phyloP scores from a whole-genome alignment of 192 early-diverging fungal species.

The Coemansia sp. region DNA sequence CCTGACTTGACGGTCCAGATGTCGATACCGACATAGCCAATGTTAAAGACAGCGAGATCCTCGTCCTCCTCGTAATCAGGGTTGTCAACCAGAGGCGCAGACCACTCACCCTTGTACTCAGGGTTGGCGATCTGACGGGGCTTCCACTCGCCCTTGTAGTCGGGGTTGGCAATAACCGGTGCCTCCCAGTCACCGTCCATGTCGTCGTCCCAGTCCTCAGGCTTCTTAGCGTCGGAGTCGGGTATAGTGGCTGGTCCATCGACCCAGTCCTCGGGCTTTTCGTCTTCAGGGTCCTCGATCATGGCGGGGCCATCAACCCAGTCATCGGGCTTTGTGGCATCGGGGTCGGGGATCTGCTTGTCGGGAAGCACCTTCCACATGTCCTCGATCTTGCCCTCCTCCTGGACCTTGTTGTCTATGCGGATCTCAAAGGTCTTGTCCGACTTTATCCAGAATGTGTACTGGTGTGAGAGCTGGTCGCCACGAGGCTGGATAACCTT shows the following conservation, averaged over 20 bases:
- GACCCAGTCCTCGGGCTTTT: slow-evolving; percentile 75
- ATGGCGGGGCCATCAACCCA: slow-evolving; percentile 74
- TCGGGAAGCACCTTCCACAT: slow-evolving; percentile 80
- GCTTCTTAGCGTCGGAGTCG: slow-evolving; percentile 80
- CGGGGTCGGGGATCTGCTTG: slow-evolving; percentile 77
- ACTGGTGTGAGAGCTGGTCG: slow-evolving; percentile 83
- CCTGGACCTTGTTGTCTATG: slow-evolving; percentile 75
- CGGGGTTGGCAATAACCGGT: slow-evolving; percentile 83
- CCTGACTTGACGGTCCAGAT: slow-evolving; percentile 94
- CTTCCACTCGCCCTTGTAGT: slow-evolving; percentile 83
- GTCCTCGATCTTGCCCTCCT: slow-evolving; percentile 75
- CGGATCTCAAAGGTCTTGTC: slow-evolving; percentile 77
- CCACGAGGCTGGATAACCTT: slow-evolving; percentile 66
- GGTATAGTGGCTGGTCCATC: slow-evolving; percentile 76
- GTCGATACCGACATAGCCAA: slow-evolving; percentile 87
- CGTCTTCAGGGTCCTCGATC: slow-evolving; percentile 72
- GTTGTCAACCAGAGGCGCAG: slow-evolving; percentile 83
- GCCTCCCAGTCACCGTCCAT: slow-evolving; percentile 97
- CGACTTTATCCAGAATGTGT: slow-evolving; percentile 81
- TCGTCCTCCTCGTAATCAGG: slow-evolving; percentile 90
- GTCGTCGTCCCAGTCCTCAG: slow-evolving; percentile 93
- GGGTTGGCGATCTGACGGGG: slow-evolving; percentile 85
- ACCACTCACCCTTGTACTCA: slow-evolving; percentile 93
- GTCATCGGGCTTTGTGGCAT: slow-evolving; percentile 85
- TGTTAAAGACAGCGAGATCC: slow-evolving; percentile 80